Evolutionary conservation across 768 basidiomycete genomes (phyloP).

Genomic region (Stropharia rugosoannulata): DNA sequence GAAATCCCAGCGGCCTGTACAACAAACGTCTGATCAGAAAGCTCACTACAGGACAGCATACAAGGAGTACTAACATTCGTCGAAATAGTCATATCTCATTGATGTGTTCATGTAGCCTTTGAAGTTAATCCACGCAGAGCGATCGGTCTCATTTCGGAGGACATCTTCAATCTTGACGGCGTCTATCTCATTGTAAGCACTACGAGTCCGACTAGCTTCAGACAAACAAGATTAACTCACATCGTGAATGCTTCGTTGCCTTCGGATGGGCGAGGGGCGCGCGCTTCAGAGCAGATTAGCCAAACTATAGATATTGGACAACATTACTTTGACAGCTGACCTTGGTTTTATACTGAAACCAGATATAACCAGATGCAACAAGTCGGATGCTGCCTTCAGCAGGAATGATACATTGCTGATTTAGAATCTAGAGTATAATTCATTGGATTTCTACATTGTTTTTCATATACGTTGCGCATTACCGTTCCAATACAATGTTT

Average conservation of each 20-base stretch:
- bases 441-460: not conserved
- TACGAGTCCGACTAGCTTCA: not conserved
- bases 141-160: conserved; percentile 20
- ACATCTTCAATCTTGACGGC: conserved; percentile 26
- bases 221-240: conserved; percentile 3
- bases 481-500: conserved; percentile 25
- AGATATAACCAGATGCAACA: conserved; percentile 24
- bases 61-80: conserved; percentile 20
- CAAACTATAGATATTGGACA: not conserved
- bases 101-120: conserved; percentile 25
- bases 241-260: conserved; percentile 22
- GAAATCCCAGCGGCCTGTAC: conserved; percentile 22
- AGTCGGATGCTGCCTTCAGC: conserved; percentile 24
- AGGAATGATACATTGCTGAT: conserved; percentile 20
- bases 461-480: not conserved
- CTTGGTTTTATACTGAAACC: conserved; percentile 25
- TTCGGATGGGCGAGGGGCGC: conserved; percentile 25
- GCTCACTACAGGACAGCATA: not conserved
- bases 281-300: conserved; percentile 11
- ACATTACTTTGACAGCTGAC: not conserved
- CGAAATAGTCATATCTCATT: conserved; percentile 24
- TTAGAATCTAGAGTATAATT: conserved; percentile 13
- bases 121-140: conserved; percentile 25
- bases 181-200: conserved; percentile 7
- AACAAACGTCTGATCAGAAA: conserved; percentile 1